Base-by-base conservation (phyloP, 768 basidiomycete genomes). In the Boletus bicolor region DNA sequence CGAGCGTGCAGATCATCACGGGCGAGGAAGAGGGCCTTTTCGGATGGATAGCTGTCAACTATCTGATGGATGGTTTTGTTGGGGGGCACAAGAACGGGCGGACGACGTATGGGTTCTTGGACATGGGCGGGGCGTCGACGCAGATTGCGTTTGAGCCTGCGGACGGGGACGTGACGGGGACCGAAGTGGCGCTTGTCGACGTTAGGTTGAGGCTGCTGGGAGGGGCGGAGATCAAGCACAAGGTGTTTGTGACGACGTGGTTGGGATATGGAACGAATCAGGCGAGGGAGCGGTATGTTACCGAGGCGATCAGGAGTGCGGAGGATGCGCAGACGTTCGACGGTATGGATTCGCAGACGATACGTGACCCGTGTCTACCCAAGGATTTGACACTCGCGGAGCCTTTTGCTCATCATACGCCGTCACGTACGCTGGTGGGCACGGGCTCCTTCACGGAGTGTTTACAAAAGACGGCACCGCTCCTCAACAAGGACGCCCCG, bases 21-120 rank as follows among this genome's bases (percentile, higher is more conserved):
- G 97, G 97, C 55, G 95, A 98, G 72, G 97, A 99, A 72, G 97
- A 99, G 68, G 97, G 97, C 0, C 76, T 98, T 42, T 98, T 94
- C 72, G 97, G 97, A 0, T 99, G 97, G 97, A 93, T 99, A 54
- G 94, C 95, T 0, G 93, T 98, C 64, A 99, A 98, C 73, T 98
- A 99, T 71, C 85, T 98, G 47, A 95, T 98, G 92, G 91, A 98
- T 66, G 96, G 95, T 2, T 99, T 99, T 66, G 77, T 77, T 1
- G 79, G 79, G 10, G 71, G 72, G 0, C 9, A 21, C 47, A 54
- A 45, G 46, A 68, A 80, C 49, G 79, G 83, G 68, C 81, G 79
- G 47, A 91, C 92, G 19, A 98, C 96, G 5, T 98, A 93, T 66
- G 97, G 97, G 6, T 99, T 99, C 72, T 77, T 99, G 61, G 97